Evolutionary conservation across 208 protist genomes (phyloP).

Genomic region (Acanthamoeba triangularis): DNA sequence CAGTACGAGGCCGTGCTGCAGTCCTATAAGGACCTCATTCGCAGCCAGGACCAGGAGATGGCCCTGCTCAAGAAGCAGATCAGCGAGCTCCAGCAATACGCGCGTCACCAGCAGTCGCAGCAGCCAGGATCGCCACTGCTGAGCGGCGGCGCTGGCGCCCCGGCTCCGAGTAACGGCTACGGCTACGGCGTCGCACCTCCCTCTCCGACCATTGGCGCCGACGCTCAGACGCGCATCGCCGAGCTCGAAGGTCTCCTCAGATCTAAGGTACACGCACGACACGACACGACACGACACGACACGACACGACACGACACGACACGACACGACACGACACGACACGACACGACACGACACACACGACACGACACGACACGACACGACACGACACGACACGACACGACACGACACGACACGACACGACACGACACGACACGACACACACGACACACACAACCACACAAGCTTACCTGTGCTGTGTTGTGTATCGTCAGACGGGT

Average conservation of each 20-base stretch:
- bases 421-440: no score
- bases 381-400: no score
- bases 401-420: no score
- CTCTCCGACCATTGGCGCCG: background rate
- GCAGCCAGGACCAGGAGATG: slow-evolving; percentile 49
- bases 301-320: no score
- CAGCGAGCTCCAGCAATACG: background rate
- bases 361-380: no score
- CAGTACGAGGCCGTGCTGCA: slow-evolving; percentile 37
- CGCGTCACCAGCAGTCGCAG: background rate
- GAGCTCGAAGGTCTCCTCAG: background rate
- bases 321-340: no score
- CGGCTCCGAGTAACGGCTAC: background rate
- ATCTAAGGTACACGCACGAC: background rate
- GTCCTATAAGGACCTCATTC: slow-evolving; percentile 57
- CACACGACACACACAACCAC: no score
- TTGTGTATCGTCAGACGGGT: background rate
- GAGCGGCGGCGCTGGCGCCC: background rate
- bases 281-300: no score
- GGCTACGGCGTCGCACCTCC: background rate
- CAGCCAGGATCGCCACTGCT: background rate
- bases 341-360: no score
- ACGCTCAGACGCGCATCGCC: background rate
- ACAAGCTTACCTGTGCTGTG: background rate
- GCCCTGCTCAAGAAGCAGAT: slow-evolving; percentile 21